Evolutionary conservation across 768 basidiomycete genomes (phyloP).

Genomic region (Lactarius tabidus): DNA sequence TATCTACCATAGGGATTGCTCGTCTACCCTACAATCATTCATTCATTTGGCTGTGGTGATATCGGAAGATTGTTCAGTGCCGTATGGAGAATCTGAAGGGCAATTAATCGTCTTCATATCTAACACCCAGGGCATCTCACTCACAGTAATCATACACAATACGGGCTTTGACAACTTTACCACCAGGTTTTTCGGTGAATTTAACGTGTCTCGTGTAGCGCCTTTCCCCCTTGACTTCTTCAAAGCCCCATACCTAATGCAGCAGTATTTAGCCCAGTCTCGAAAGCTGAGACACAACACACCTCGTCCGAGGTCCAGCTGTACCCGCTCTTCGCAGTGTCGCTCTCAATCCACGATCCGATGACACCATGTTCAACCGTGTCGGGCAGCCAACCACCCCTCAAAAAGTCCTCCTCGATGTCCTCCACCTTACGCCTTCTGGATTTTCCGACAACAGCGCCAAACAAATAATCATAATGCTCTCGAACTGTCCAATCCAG

Average conservation of each 20-base stretch:
- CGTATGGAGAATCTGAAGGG: background rate
- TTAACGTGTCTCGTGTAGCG: constrained; percentile 13
- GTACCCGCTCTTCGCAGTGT: constrained; percentile 55
- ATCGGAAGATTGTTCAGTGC: background rate
- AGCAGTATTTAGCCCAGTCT: background rate
- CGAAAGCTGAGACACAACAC: constrained; percentile 14
- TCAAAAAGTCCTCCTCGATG: constrained; percentile 36
- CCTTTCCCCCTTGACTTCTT: constrained; percentile 20
- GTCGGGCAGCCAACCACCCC: constrained; percentile 40
- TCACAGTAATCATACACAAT: constrained; percentile 27
- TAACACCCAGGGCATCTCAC: background rate
- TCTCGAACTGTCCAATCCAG: constrained; percentile 50
- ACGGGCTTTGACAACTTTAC: constrained; percentile 23
- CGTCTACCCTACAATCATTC: background rate
- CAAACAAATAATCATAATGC: constrained; percentile 57
- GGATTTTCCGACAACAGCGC: constrained; percentile 44
- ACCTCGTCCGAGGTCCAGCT: constrained; percentile 67
- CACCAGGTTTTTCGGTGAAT: constrained; percentile 14
- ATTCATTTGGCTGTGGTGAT: background rate
- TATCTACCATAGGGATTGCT: too few species aligned
- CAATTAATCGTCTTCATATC: background rate
- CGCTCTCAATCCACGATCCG: constrained; percentile 43
- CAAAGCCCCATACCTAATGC: constrained; percentile 22
- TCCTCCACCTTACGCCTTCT: constrained; percentile 32
- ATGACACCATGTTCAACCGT: constrained; percentile 36